Conservation (phyloP, 2,329 filamentous ascomycete species). For the Hypoxylon sp. region DNA sequence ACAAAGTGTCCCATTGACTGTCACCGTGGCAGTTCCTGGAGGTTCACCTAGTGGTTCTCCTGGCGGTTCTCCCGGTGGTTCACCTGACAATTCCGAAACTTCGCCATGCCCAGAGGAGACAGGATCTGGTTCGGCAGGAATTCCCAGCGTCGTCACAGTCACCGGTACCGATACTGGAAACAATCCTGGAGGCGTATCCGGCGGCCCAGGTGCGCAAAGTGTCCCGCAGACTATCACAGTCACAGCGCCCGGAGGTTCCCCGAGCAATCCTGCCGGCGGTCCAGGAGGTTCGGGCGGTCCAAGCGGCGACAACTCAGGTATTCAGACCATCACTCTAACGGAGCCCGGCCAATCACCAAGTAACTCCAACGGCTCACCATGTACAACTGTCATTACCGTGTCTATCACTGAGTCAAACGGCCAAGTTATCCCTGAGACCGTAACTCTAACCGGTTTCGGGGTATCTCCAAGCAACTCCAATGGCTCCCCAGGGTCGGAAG, state of each 20-base stretch:
- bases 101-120: conserved; percentile 32
- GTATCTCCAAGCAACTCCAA: not conserved
- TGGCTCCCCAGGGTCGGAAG: not conserved
- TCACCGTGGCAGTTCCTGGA: conserved; percentile 35
- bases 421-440: conserved; percentile 21
- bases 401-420: not conserved
- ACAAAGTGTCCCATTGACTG: conserved; percentile 24
- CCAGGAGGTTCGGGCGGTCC: conserved; percentile 8
- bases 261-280: conserved; percentile 28
- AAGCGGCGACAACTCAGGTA: conserved; percentile 12
- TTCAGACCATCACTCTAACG: conserved; percentile 17
- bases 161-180: conserved; percentile 23
- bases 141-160: conserved; percentile 20
- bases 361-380: not conserved
- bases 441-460: not conserved
- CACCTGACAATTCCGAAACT: conserved; percentile 22
- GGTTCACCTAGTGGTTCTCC: conserved; percentile 16
- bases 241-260: conserved; percentile 32
- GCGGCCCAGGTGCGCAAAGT: conserved; percentile 28
- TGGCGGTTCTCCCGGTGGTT: conserved; percentile 11
- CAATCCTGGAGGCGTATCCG: conserved; percentile 16
- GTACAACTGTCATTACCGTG: not conserved
- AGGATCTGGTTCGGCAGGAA: conserved; percentile 2
- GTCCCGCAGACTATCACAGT: conserved; percentile 36
- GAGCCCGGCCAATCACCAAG: not conserved